A percentile compares a stretch with the other conserved stretches of the same genome.
These are phyloP conservation scores for Ambrosia trifida DNA, from an alignment of 129 eudicot genomes.

Conservation along the genomic window DNA sequence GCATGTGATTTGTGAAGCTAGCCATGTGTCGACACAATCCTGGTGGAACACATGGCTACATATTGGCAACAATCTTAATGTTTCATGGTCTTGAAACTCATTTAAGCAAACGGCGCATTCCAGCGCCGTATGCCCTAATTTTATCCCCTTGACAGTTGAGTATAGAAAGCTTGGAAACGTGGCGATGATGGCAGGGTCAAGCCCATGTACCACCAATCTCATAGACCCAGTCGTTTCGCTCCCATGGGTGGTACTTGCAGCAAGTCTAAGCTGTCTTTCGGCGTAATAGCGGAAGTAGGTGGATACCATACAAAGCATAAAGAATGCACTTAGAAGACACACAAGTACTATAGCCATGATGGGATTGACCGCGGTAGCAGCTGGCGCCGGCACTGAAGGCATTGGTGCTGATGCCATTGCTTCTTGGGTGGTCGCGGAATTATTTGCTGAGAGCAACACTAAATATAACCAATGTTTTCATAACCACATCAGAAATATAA, in stretches of 20 bases:
- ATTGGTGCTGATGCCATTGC: constrained; percentile 13
- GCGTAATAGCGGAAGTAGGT: constrained; percentile 50
- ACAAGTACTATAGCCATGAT: constrained; percentile 46
- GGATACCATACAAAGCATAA: constrained; percentile 48
- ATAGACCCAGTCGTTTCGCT: constrained; percentile 30
- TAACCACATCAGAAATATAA: no score
- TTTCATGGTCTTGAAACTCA: constrained; percentile 61
- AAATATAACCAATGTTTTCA: background rate
- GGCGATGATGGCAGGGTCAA: constrained; percentile 45
- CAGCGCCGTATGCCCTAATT: constrained; percentile 47
- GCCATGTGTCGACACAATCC: constrained; percentile 64
- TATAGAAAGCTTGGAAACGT: constrained; percentile 48
- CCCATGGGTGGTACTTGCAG: constrained; percentile 13
- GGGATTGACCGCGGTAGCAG: constrained; percentile 33
- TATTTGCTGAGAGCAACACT: background rate
- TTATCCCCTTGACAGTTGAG: constrained; percentile 54
- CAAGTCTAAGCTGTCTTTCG: constrained; percentile 21
- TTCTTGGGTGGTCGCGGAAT: background rate
- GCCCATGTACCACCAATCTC: constrained; percentile 49
- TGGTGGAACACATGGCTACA: constrained; percentile 66
- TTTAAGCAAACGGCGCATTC: constrained; percentile 68
- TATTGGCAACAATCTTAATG: constrained; percentile 50
- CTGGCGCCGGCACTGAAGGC: background rate
- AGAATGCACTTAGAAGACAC: constrained; percentile 40
- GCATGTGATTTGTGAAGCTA: constrained; percentile 57